These are phyloP conservation scores for Physcomitrium patens DNA, from an alignment of 225 moss, liverwort and hornwort species.

Conservation along the genomic window DNA sequence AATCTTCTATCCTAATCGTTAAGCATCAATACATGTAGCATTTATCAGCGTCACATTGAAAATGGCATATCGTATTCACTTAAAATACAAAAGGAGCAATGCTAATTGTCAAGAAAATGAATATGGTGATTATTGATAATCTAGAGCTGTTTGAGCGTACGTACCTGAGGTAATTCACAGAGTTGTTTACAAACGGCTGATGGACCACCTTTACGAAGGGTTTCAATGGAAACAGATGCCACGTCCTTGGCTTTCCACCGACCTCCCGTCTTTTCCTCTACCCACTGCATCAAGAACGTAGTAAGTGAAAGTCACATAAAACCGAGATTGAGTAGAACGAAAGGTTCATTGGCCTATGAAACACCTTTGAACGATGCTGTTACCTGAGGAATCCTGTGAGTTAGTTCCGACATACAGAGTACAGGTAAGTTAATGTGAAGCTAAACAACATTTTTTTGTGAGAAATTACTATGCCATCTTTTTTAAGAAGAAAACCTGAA, in stretches of 20 bases:
- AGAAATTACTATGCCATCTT: not conserved
- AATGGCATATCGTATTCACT: not conserved
- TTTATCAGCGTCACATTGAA: not conserved
- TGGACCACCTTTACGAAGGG: slow-evolving; percentile 83
- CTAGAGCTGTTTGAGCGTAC: not conserved
- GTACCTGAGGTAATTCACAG: slow-evolving; percentile 67
- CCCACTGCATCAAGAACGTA: slow-evolving; percentile 58
- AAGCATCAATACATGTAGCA: not conserved
- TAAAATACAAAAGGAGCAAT: not conserved
- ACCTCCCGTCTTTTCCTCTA: slow-evolving; percentile 89
- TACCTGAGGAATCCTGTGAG: too few species aligned
- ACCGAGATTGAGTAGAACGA: too few species aligned
- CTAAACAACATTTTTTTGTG: too few species aligned
- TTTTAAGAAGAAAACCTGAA: not conserved
- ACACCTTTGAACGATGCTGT: too few species aligned
- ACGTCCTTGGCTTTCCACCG: slow-evolving; percentile 63
- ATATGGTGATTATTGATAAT: not conserved
- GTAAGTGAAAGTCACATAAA: too few species aligned
- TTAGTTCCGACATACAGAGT: too few species aligned
- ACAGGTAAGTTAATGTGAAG: too few species aligned
- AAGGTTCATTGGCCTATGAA: too few species aligned
- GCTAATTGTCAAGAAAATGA: not conserved
- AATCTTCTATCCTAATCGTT: slow-evolving; percentile 11
- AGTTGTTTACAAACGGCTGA: slow-evolving; percentile 77
- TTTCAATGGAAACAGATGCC: slow-evolving; percentile 78